Evolutionary conservation across 176 grass and related monocot species (phyloP).

Genomic region (Lolium rigidum): DNA sequence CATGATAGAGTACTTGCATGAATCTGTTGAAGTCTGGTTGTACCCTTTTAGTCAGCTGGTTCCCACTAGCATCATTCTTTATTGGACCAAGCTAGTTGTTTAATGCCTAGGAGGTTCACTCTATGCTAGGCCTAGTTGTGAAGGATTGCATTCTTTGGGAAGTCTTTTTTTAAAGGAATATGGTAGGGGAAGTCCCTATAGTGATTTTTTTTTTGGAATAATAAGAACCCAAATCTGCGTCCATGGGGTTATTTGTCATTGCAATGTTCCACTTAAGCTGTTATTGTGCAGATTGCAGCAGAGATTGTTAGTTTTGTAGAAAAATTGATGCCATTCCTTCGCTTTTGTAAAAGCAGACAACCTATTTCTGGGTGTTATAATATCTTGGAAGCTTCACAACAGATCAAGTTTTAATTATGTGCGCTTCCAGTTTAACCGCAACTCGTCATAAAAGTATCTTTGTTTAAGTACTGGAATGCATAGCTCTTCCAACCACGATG

Average conservation of each 20-base stretch:
- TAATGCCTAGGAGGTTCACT: slow-evolving; percentile 22
- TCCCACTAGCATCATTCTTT: background rate
- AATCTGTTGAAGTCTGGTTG: background rate
- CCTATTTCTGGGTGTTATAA: slow-evolving; percentile 19
- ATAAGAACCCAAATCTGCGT: too few species aligned
- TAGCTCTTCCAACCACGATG: slow-evolving; percentile 25
- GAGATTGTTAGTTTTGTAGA: background rate
- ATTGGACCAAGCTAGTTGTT: background rate
- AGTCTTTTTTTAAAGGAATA: background rate
- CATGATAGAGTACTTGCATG: slow-evolving; percentile 14
- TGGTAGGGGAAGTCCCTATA: too few species aligned
- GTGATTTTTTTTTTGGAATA: too few species aligned
- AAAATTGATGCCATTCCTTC: background rate
- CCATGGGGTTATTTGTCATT: background rate
- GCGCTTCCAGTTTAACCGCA: slow-evolving; percentile 24
- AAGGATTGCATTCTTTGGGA: background rate
- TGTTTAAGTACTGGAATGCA: background rate
- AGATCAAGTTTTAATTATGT: slow-evolving; percentile 3
- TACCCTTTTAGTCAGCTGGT: slow-evolving; percentile 9
- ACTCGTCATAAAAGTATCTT: background rate
- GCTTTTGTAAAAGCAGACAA: slow-evolving; percentile 25
- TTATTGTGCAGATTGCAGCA: slow-evolving; percentile 7
- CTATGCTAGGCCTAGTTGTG: background rate
- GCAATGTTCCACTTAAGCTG: background rate
- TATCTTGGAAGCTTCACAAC: slow-evolving; percentile 6